Evolutionary conservation across 1,284 basidiomycete species (phyloP).

Genomic region (Trichosporon asahii): DNA sequence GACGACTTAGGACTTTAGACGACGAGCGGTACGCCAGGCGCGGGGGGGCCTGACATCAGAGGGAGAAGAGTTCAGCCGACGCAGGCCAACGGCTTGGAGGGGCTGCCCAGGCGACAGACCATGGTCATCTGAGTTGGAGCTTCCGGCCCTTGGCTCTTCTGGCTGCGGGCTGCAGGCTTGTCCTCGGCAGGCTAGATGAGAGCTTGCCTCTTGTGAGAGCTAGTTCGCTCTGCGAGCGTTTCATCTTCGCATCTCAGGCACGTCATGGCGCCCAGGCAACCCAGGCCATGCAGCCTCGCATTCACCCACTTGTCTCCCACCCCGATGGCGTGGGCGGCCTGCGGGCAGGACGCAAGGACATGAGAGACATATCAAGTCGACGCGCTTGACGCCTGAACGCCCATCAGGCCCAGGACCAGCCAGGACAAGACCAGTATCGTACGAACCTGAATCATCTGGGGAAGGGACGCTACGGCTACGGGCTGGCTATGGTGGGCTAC

Average conservation of each 20-base stretch:
- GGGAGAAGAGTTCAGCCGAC: neutral
- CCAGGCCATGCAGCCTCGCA: neutral
- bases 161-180: neutral
- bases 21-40: neutral
- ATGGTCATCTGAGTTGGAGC: neutral
- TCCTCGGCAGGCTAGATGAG: neutral
- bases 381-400: neutral
- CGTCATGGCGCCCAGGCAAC: neutral
- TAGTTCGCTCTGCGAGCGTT: neutral
- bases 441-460: constrained; percentile 3
- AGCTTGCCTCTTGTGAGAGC: neutral
- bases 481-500: neutral
- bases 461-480: neutral
- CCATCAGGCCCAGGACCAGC: neutral
- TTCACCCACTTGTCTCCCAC: neutral
- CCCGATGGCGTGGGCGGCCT: neutral
- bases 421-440: neutral
- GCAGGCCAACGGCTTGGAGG: too few relatives aligned
- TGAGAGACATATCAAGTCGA: neutral
- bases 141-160: neutral
- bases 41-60: neutral
- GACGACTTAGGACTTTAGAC: neutral
- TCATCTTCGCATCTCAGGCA: neutral
- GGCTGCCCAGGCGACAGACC: constrained; percentile 2
- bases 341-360: neutral